Evolutionary conservation across 768 basidiomycete species (phyloP).

Genomic region (Sarcodon sp.): DNA sequence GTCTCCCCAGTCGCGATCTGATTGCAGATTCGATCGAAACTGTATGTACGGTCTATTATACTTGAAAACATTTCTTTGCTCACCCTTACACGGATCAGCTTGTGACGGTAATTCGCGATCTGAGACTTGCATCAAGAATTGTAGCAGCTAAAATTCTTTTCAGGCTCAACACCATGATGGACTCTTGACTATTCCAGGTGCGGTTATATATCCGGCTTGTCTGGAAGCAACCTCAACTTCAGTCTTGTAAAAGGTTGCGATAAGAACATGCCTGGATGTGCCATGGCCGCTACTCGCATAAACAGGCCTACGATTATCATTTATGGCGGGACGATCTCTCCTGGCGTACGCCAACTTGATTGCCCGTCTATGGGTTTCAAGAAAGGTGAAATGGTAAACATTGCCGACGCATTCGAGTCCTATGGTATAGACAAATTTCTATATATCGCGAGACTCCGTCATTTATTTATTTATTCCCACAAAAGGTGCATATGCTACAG

Average conservation of each 20-base stretch:
- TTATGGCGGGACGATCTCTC: slow-evolving; percentile 75
- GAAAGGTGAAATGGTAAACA: slow-evolving; percentile 76
- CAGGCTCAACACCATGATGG: slow-evolving; percentile 85
- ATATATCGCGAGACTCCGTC: background rate
- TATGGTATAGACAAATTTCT: slow-evolving; percentile 36
- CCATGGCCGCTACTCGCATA: slow-evolving; percentile 78
- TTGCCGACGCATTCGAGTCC: slow-evolving; percentile 77
- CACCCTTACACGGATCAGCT: slow-evolving; percentile 13
- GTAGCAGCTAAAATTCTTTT: slow-evolving; percentile 1
- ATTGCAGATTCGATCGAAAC: slow-evolving; percentile 88
- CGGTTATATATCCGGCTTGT: background rate
- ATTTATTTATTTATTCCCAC: background rate
- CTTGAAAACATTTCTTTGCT: background rate
- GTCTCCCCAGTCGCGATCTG: slow-evolving; percentile 76
- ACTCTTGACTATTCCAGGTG: slow-evolving; percentile 68
- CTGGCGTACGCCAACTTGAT: slow-evolving; percentile 64
- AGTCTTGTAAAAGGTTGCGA: slow-evolving; percentile 35
- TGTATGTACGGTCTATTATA: slow-evolving; percentile 22
- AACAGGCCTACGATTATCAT: slow-evolving; percentile 83
- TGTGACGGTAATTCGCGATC: background rate
- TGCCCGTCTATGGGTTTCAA: slow-evolving; percentile 68
- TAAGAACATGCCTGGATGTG: slow-evolving; percentile 87
- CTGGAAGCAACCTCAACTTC: background rate
- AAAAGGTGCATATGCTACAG: slow-evolving; percentile 64
- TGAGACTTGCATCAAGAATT: too few relatives aligned